phyloP scores from a whole-genome alignment of 768 basidiomycete species.

The Albatrellus ellisii region DNA sequence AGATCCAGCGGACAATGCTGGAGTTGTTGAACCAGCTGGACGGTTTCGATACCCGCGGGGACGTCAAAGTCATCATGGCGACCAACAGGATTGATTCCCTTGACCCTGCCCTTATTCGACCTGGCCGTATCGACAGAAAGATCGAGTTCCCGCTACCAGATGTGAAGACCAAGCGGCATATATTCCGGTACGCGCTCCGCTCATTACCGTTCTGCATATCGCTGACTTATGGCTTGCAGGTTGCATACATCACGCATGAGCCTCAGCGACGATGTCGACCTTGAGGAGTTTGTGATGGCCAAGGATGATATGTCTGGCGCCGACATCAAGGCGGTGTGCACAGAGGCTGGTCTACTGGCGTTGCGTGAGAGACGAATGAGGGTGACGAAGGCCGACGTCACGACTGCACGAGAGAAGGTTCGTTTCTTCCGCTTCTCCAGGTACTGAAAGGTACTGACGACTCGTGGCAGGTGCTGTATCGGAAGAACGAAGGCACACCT shows the following conservation, averaged over 20 bases:
- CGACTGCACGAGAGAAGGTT: constrained; percentile 88
- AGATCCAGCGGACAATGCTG: constrained; percentile 98
- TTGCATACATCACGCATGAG: constrained; percentile 95
- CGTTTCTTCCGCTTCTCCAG: constrained; percentile 11
- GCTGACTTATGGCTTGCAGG: constrained; percentile 23
- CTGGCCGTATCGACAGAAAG: constrained; percentile 97
- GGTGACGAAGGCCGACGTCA: constrained; percentile 86
- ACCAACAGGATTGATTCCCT: constrained; percentile 96
- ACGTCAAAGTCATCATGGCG: constrained; percentile 99
- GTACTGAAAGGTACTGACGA: constrained; percentile 8
- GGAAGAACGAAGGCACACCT: constrained; percentile 95
- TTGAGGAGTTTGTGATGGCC: constrained; percentile 90
- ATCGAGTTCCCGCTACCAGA: constrained; percentile 98
- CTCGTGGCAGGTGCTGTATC: constrained; percentile 57
- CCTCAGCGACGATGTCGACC: constrained; percentile 72
- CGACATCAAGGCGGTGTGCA: constrained; percentile 98
- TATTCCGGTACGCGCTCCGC: constrained; percentile 58
- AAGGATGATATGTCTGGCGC: constrained; percentile 97
- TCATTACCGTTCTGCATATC: not conserved
- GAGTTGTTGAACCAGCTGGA: constrained; percentile 97
- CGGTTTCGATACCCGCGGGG: constrained; percentile 98
- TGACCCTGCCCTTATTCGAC: constrained; percentile 95
- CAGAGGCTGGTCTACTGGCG: constrained; percentile 94
- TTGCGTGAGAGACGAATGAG: constrained; percentile 91
- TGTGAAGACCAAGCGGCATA: constrained; percentile 97